A percentile compares a stretch with the other conserved stretches of the same genome.
Evolutionary conservation across 2,329 filamentous ascomycete genomes (phyloP).

Genomic region (Colletotrichum falcatum): DNA sequence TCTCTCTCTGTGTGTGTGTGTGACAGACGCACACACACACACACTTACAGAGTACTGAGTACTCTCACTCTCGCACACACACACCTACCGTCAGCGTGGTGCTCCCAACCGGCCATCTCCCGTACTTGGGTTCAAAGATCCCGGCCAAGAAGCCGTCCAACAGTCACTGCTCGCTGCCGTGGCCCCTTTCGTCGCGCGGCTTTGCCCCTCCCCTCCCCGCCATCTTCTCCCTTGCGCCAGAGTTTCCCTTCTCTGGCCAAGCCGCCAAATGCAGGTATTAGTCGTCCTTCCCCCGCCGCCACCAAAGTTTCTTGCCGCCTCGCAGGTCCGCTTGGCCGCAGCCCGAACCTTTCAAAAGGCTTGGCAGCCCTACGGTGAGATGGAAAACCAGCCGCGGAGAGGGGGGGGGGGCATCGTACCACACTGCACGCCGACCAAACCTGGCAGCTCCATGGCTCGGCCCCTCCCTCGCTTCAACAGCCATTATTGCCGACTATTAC

Average conservation of each 20-base stretch:
- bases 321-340: neutral
- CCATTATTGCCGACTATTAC: neutral
- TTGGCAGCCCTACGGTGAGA: slow-evolving; percentile 33
- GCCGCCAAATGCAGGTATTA: slow-evolving; percentile 8
- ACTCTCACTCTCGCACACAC: no score
- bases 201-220: neutral
- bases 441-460: slow-evolving; percentile 2
- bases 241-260: neutral
- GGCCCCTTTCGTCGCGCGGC: neutral
- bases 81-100: neutral
- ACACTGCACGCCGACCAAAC: slow-evolving; percentile 8
- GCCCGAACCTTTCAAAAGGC: neutral
- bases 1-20: no score
- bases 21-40: no score
- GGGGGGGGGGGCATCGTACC: slow-evolving; percentile 16
- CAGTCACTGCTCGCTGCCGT: neutral
- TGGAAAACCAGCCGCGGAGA: slow-evolving; percentile 34
- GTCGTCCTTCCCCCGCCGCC: neutral
- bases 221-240: neutral
- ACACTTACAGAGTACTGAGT: no score
- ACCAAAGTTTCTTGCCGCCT: slow-evolving; percentile 29
- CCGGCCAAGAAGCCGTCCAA: neutral
- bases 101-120: slow-evolving; percentile 9
- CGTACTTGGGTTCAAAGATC: slow-evolving; percentile 3
- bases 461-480: neutral